Percentiles rank a stretch among this genome's conserved stretches.
Evolutionary conservation across 345 rosid species (phyloP).

Genomic region (Carallia brachiata): DNA sequence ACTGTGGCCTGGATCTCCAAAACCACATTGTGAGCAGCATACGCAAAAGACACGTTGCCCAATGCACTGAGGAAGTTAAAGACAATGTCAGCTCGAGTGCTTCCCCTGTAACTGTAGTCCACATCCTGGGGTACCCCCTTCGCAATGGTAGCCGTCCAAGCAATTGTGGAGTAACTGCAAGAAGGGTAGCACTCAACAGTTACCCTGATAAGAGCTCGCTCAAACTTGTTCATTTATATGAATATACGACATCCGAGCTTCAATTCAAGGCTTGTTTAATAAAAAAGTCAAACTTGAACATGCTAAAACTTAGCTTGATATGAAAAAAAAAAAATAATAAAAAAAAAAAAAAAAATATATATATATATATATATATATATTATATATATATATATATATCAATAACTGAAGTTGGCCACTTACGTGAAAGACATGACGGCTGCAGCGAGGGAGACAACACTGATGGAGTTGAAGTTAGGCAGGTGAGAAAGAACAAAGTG

Average conservation of each 20-base stretch:
- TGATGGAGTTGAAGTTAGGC: constrained; percentile 74
- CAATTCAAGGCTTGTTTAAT: no score
- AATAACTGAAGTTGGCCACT: neutral
- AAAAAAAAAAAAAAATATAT: no score
- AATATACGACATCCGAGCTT: no score
- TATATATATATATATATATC: no score
- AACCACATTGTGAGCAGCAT: constrained; percentile 81
- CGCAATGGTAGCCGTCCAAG: constrained; percentile 49
- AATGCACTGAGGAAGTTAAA: constrained; percentile 68
- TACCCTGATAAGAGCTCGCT: neutral
- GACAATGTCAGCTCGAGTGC: constrained; percentile 30
- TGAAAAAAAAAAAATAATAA: no score
- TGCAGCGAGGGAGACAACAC: constrained; percentile 60
- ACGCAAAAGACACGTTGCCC: constrained; percentile 81
- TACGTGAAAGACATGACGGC: constrained; percentile 84
- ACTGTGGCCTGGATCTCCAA: constrained; percentile 91
- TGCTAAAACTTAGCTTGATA: no score
- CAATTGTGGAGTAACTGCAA: constrained; percentile 69
- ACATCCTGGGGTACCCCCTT: constrained; percentile 50
- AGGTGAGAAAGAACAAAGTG: constrained; percentile 72
- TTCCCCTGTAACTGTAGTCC: constrained; percentile 49
- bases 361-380: no score
- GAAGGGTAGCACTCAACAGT: neutral
- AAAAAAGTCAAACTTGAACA: no score
- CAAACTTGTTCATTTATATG: no score